Evolutionary conservation across 164 flowering plant genomes (phyloP), one percentile per base, ranked within the genome.

Genomic region (Brasenia schreberi): DNA sequence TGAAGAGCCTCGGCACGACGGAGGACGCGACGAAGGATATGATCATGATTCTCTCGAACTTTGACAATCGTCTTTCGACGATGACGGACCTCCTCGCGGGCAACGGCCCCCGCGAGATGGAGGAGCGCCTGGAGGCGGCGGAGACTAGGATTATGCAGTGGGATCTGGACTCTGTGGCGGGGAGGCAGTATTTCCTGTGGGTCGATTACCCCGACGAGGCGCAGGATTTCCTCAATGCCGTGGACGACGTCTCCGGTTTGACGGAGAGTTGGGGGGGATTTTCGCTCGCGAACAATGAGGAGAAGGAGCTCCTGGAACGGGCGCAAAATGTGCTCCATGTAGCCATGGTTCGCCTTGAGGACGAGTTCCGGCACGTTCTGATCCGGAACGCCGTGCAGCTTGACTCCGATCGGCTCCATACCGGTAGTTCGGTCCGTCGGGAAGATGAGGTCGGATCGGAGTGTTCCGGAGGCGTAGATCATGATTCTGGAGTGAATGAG

Each of bases 261-360:
- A 78, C 78, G 2, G 83, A 77, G 42, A 78, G 73, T 52, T 62
- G 64, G 42, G 61, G 64, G 73, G 11, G 12, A 63, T 5, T 56
- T 65, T 11, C 42, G 39, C 5, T 10, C 4, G 53, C 65, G 19
- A 58, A 11, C 17, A n/a, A 19, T 12, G 27, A 60, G 16, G 76
- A 62, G 17, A 73, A 42, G 1, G 73, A 69, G 6, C 58, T 68
- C 27, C 14, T 70, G 62, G 82, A 79, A 52, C 78, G 85, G 0
- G 84, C 84, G 0, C 86, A 85, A 73, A 77, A 61, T 18, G 79
- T 78, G 5, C 66, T 85, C 4, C 86, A 83, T 62, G 5, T 77
- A 23, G 92, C 92, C 6, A 85, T 87, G 92, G 64, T 77, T 19
- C 75, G 71, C 60, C 66, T 87, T 64, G 88, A 87, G 81, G 89